These are phyloP conservation scores for Ustilago curta DNA, from an alignment of 1,284 basidiomycete genomes.

Conservation along the genomic window DNA sequence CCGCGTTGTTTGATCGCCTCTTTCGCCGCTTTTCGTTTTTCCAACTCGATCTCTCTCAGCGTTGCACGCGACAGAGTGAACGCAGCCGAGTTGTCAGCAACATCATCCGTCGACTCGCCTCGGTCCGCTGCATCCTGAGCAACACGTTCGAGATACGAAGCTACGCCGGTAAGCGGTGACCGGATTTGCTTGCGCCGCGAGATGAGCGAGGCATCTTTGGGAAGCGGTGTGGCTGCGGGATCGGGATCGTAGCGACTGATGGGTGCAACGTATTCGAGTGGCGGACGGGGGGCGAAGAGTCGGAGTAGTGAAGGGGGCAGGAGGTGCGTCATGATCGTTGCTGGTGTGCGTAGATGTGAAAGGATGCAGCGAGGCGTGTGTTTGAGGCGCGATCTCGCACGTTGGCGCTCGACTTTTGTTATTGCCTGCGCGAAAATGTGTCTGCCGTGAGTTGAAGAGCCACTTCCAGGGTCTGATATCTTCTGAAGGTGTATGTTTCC, in stretches of 20 bases:
- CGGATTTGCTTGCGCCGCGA: constrained; percentile 34
- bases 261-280: constrained; percentile 52
- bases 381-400: no score
- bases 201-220: constrained; percentile 24
- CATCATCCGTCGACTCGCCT: constrained; percentile 60
- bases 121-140: constrained; percentile 61
- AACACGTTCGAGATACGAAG: constrained; percentile 57
- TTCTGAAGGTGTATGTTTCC: no score
- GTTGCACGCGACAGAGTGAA: constrained; percentile 55
- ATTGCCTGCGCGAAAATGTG: no score
- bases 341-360: no score
- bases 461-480: no score
- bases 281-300: constrained; percentile 65
- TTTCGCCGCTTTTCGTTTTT: constrained; percentile 32
- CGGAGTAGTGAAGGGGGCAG: constrained; percentile 65
- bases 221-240: constrained; percentile 36
- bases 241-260: constrained; percentile 49
- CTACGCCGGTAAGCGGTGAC: constrained; percentile 58
- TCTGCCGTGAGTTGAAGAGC: no score
- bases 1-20: constrained; percentile 29
- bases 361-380: no score
- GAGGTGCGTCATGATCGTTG: constrained; percentile 61
- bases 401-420: no score
- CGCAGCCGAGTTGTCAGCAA: constrained; percentile 33
- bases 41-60: constrained; percentile 53